Base-by-base conservation (phyloP, 805 yeast genomes). In the Sugiyamaella marilandica region DNA sequence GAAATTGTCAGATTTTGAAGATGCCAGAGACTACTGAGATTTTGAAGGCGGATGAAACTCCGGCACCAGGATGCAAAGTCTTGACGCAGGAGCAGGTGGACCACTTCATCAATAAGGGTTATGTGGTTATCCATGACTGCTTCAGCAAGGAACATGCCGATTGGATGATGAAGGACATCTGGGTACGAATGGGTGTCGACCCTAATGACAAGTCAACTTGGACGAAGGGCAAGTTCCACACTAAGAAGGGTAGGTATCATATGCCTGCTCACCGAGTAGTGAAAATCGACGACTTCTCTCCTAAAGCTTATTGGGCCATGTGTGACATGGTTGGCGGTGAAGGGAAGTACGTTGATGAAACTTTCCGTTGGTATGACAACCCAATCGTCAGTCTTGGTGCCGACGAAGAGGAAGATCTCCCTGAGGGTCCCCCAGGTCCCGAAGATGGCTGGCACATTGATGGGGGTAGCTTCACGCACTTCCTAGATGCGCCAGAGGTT, bases 291-390 rank as follows among this genome's bases (percentile, higher is more conserved):
- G 55, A 52, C 31, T 52, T 52, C 32, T 29, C 55, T 8, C 55
- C 52, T 4, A 47, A 48, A 31, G 55, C 55, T 8, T 48, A 48
- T 19, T 21, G 35, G 26, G 55, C 55, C 29, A 52, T 52, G 51
- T 48, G 51, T 43, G 55, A 52, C 39, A 29, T 52, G 34, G 55
- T 32, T 33, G 51, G 51, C 5, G 54, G 54, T 14, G 55, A 49
- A 34, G 55, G 39, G 11, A 47, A 48, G 34, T 26, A 35, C 24
- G 55, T 36, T 10, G 54, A 50, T 14, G 55, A 53, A 35, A 51
- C 54, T 51, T 53, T 44, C 46, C 18, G 54, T 35, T 52, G 55
- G 55, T 48, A 52, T 31, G 55, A 52, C 33, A 52, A 52, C 26
- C 52, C 52, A 9, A 52, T 52, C 33, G 52, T 52, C 35, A 52